Evolutionary conservation across 371 early-diverging fungal genomes (phyloP), one percentile per base, ranked within the genome.

Genomic region (Mucor velutinosus): DNA sequence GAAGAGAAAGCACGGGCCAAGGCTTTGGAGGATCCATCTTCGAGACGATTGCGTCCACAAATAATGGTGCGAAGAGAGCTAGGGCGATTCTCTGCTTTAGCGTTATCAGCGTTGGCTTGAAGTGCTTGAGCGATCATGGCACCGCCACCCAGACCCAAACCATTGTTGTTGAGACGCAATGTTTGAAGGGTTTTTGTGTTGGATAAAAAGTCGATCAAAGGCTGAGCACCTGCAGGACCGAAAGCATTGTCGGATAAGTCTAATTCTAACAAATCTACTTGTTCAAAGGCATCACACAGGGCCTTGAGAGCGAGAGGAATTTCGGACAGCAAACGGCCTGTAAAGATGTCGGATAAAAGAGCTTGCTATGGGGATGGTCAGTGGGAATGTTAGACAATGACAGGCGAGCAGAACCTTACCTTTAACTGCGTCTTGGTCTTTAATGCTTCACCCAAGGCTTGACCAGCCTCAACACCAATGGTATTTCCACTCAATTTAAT

Each of bases 201-300:
- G 74, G 87, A 85, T 57, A 98, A 74, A 59, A 97, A 94, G 19
- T 90, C 86, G 32, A 92, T 86, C 82, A 98, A 82, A 4, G 98
- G 96, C 55, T 88, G 85, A 45, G 96, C 94, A 41, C 98, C 98
- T 58, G 92, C 90, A 19, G 97, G 98, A 3, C 99, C 99, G 80
- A 99, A 99, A 3, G 99, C 99, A 70, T 99, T 99, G 79, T 99
- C 98, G n/a, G 93, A 93, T 39, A 97, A 75, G 80, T 97, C 92
- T 51, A 98, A 83, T 68, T 92, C 92, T 23, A 87, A 74, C 35
- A 98, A 86, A 51, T 87, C 73, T 23, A 88, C 85, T 66, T 94
- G 89, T 60, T 86, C 85, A 60, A 97, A 82, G 1, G 96, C 95
- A 65, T 92, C 93, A 59, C 93, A 92, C 27, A 99, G 78, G 19